Evolutionary conservation across 1,284 basidiomycete species (phyloP), one percentile per base, ranked within the genome.

Genomic region (Bjerkandera adusta): DNA sequence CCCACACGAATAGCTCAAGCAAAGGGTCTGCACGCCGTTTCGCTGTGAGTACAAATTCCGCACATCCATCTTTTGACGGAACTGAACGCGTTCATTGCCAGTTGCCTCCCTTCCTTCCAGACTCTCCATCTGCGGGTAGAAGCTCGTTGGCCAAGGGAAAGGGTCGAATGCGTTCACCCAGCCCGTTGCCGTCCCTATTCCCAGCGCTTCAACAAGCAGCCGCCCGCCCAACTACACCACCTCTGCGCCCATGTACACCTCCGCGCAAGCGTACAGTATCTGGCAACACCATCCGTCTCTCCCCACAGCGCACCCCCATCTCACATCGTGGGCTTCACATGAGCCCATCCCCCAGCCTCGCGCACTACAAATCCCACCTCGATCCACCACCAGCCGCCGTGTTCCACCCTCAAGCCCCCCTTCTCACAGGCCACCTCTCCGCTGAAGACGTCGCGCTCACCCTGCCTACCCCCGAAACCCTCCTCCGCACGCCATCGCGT

Each of bases 261-360:
- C 66, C 53, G 22, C 57, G 55, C 32, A 57, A 43, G 57, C 59
- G 58, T 53, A 63, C 57, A 50, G 45, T 58, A 45, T 55, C 59
- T 21, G 48, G 58, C 15, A 57, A 48, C 35, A 48, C 57, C 5
- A 45, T 64, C 20, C 64, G 72, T n/a, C 65, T 80, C 13, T 84
- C 83, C 1, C 79, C 82, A 0, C 63, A 71, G 32, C 75, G 76
- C 26, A 85, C 85, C 0, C 83, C 84, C 0, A 60, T 87, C 11
- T 85, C 84, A 0, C 79, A 84, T 55, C 77, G 73, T 50, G 84
- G 81, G 24, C 60, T 85, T 30, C 79, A 83, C 52, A 81, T 82
- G 79, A 79, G 78, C 52, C 81, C 82, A 3, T 75, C 73, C 4
- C 62, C 81, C 1, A 81, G 75, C 55, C 70, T 82, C n/a, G 76